Conservation (phyloP, 1,284 basidiomycete genomes). For the Cystobasidiaceae sp. region DNA sequence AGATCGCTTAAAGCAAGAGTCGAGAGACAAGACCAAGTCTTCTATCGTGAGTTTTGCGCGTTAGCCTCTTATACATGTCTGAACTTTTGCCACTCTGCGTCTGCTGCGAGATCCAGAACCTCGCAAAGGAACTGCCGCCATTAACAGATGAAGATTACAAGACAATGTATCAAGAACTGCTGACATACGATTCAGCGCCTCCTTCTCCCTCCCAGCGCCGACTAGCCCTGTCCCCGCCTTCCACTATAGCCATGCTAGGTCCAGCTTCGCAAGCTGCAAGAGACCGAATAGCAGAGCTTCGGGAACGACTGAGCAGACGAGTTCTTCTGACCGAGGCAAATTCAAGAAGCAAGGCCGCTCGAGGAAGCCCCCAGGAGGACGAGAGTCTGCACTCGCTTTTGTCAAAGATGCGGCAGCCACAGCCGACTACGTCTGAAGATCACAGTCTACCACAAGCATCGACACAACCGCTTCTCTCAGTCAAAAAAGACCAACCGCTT, state of each 20-base stretch:
- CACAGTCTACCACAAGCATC: too few species aligned
- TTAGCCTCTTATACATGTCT: neutral
- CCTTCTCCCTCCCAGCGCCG: constrained; percentile 8
- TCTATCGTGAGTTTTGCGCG: constrained; percentile 11
- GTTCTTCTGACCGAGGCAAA: too few species aligned
- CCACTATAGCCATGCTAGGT: neutral
- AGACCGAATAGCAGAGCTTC: neutral
- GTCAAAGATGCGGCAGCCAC: neutral
- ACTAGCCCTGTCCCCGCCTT: neutral
- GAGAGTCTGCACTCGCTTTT: neutral
- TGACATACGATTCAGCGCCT: constrained; percentile 15
- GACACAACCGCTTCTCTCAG: too few species aligned
- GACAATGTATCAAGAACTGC: constrained; percentile 13
- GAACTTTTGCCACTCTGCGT: too few species aligned
- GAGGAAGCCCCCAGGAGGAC: too few species aligned
- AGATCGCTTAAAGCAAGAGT: neutral
- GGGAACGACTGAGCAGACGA: neutral
- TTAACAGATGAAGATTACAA: constrained; percentile 18
- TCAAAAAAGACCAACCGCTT: too few species aligned
- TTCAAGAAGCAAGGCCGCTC: too few species aligned
- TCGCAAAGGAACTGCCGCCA: constrained; percentile 11
- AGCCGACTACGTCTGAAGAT: too few species aligned
- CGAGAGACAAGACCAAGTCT: constrained; percentile 15
- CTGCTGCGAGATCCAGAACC: neutral
- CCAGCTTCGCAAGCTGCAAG: neutral